Evolutionary conservation across 768 basidiomycete genomes (phyloP), one percentile per base, ranked within the genome.

Genomic region (Suillus sp.): DNA sequence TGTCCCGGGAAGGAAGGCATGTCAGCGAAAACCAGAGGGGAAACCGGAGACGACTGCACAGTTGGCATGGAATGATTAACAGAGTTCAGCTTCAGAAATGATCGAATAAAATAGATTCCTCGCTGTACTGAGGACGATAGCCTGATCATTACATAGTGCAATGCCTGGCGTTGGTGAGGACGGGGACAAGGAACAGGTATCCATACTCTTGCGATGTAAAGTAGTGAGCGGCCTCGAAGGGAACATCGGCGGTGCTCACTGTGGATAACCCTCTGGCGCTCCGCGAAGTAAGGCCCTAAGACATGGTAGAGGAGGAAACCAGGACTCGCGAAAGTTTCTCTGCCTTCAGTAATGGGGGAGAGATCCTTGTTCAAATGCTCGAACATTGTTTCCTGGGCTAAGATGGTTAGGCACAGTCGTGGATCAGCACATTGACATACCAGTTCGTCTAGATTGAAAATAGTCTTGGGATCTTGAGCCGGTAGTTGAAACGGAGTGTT

Each of bases 301-400:
- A 71, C n/a, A 73, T 40, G 0, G 71, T 73, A 30, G 47, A 59
- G 16, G n/a, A n/a, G n/a, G 1, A 74, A 72, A 22, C 16, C 27
- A 3, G 65, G 55, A 27, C 60, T 65, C 54, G 60, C 62, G 1
- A 48, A 40, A 22, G n/a, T 20, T 2, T 60, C 58, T 13, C 35
- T n/a, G n/a, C 14, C 61, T 37, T 27, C 62, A n/a, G n/a, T n/a
- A n/a, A 62, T 55, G 27, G 64, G 47, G 25, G 65, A 60, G 62
- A 63, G 60, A 25, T 32, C 38, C 30, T 32, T 58, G 32, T 34
- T 9, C 16, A 45, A 34, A 48, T 38, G 54, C n/a, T 53, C 20
- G 32, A 60, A 54, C 16, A 13, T 25, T 22, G 59, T 37, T 32
- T 60, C n/a, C 59, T 60, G 45, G 30, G 34, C 34, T 25, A 34